Conservation (phyloP, 2,329 filamentous ascomycete genomes). For the Monilinia aucupariae region DNA sequence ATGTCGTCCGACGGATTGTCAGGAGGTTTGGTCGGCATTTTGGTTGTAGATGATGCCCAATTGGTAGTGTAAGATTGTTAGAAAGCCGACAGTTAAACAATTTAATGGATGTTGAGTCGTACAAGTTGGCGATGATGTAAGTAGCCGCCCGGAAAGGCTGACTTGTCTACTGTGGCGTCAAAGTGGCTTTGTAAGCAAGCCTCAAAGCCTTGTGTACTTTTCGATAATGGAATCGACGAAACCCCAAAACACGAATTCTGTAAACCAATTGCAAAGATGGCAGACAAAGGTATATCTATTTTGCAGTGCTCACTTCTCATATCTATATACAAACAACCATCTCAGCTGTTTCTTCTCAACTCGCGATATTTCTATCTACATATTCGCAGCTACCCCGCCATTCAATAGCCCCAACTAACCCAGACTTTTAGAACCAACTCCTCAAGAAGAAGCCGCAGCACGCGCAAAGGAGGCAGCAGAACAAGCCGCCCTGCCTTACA, state of each 20-base stretch:
- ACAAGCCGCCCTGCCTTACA: constrained; percentile 89
- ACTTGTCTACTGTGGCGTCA: not conserved
- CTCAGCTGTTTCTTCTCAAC: not conserved
- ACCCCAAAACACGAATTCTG: constrained; percentile 18
- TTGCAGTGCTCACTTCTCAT: not conserved
- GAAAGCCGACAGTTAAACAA: constrained; percentile 15
- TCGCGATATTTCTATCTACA: not conserved
- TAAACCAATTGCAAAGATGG: constrained; percentile 20
- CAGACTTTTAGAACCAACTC: constrained; percentile 29
- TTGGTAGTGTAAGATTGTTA: not conserved
- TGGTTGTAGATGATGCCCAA: not conserved
- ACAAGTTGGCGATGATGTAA: not conserved
- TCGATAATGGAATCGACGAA: not conserved
- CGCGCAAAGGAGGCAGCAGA: constrained; percentile 74
- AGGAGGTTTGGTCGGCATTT: constrained; percentile 4
- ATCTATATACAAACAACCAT: not conserved
- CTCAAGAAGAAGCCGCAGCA: constrained; percentile 52
- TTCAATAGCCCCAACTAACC: constrained; percentile 8
- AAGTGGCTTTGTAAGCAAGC: constrained; percentile 17
- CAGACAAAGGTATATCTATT: constrained; percentile 26
- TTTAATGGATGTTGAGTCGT: constrained; percentile 15
- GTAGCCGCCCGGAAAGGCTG: not conserved
- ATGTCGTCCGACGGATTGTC: constrained; percentile 53
- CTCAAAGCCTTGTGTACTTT: constrained; percentile 27
- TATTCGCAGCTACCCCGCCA: constrained; percentile 12